Evolutionary conservation across 257 asterid genomes (phyloP).

Genomic region (Solanum arcanum): DNA sequence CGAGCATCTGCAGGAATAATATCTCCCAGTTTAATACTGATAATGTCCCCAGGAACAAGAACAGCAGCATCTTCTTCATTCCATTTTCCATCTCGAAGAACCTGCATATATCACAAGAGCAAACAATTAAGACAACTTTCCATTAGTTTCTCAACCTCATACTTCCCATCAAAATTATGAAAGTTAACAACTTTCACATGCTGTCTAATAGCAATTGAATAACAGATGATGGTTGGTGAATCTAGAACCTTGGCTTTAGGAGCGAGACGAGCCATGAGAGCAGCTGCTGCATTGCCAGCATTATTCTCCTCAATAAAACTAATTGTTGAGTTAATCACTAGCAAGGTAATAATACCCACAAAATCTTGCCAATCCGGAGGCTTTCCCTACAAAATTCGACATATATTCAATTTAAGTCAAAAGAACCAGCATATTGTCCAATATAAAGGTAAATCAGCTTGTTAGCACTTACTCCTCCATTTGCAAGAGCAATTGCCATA

Average conservation of each 20-base stretch:
- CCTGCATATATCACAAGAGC: slow-evolving; percentile 25
- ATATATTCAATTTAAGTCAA: not conserved
- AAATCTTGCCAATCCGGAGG: slow-evolving; percentile 99
- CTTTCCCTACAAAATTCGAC: slow-evolving; percentile 50
- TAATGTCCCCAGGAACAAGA: slow-evolving; percentile 83
- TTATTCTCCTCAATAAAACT: slow-evolving; percentile 96
- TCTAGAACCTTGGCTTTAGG: slow-evolving; percentile 72
- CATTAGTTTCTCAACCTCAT: not conserved
- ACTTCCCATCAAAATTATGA: not conserved
- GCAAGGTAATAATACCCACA: slow-evolving; percentile 88
- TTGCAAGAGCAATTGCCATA: slow-evolving; percentile 98
- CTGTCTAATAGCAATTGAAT: not conserved
- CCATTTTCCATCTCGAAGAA: slow-evolving; percentile 96
- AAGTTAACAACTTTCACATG: not conserved
- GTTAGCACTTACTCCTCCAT: slow-evolving; percentile 72
- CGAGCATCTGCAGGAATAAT: slow-evolving; percentile 95
- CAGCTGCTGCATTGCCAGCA: slow-evolving; percentile 99
- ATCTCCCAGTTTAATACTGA: slow-evolving; percentile 90
- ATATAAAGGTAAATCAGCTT: not conserved
- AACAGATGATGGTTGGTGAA: not conserved
- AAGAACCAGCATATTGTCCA: not conserved
- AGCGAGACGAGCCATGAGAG: slow-evolving; percentile 98
- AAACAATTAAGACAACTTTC: not conserved
- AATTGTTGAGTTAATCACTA: slow-evolving; percentile 81
- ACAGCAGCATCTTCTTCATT: slow-evolving; percentile 72